Evolutionary conservation across 179 eudicot species (phyloP).

Genomic region (Heliamphora pulchella): DNA sequence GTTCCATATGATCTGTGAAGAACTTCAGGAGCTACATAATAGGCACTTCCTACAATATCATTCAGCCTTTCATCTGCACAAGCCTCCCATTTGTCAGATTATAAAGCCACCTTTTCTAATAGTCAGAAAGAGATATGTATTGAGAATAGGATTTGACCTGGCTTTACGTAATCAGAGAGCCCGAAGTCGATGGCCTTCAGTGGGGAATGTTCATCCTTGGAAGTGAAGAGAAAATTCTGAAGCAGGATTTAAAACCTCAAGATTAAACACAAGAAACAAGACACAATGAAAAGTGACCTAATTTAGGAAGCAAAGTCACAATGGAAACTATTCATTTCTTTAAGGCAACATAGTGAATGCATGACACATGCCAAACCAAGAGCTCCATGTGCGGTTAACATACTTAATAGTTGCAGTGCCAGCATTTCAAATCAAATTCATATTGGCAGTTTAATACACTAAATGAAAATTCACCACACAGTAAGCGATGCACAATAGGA

Average conservation of each 20-base stretch:
- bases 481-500: not conserved
- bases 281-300: not conserved
- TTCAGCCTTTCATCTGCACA: conserved; percentile 55
- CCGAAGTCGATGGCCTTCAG: conserved; percentile 85
- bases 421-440: not conserved
- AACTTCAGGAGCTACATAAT: conserved; percentile 61
- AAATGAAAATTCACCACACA: not conserved
- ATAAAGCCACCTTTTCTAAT: not conserved
- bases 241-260: conserved; percentile 16
- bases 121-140: conserved; percentile 6
- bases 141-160: conserved; percentile 38
- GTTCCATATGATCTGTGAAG: conserved; percentile 76
- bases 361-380: not conserved
- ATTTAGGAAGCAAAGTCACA: not conserved
- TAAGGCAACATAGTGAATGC: not conserved
- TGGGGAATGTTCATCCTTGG: conserved; percentile 60
- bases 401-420: not conserved
- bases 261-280: conserved; percentile 7
- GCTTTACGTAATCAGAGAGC: conserved; percentile 79
- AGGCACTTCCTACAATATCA: conserved; percentile 62
- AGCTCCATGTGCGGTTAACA: not conserved
- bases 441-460: not conserved
- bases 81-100: conserved; percentile 14
- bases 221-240: conserved; percentile 67
- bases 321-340: not conserved